Evolutionary conservation across 2,329 filamentous ascomycete genomes (phyloP), one percentile per base, ranked within the genome.

Genomic region (Penicillium sp.): DNA sequence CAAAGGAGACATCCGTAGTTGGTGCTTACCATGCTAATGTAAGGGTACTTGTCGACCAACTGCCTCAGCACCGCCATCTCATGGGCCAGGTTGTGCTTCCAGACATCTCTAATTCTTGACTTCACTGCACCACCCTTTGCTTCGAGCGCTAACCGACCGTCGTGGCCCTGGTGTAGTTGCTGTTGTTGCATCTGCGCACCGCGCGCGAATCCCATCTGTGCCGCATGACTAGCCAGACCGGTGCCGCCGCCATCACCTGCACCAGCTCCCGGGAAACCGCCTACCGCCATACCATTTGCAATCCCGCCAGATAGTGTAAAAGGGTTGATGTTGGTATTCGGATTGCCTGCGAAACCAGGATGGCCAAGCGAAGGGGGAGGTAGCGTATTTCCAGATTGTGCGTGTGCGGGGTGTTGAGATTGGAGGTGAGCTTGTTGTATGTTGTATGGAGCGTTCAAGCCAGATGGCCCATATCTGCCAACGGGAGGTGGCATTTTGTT

Each of bases 41-140:
- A 97, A 42, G 92, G 91, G 75, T 96, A 97, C 69, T 89, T 90
- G 61, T 96, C 90, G 63, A 97, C 86, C 68, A 97, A 79, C 58
- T 89, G 86, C 73, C 93, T 84, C 66, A 99, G 77, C 49, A 89
- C 81, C 9, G 86, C 88, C 89, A 99, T 94, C 79, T 99, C 94
- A 71, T 96, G 89, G 27, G 90, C 85, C 62, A 97, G 78, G 70
- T 97, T 97, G 67, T 91, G 86, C 73, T 89, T 89, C 94, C 94
- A 99, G 39, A 99, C 94, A 70, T 99, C 93, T 64, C 93, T 86
- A 87, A 97, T 97, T 73, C 92, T 84, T 61, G 87, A 86, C 70
- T 91, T 91, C 33, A 80, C 81, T 19, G 83, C 83, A 60, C 85
- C 82, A 57, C 73, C 73, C 76, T 84, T 86, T 74, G 75, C 77